phyloP scores from a whole-genome alignment of 208 protist species.

The Trypanosoma platydactyli region DNA sequence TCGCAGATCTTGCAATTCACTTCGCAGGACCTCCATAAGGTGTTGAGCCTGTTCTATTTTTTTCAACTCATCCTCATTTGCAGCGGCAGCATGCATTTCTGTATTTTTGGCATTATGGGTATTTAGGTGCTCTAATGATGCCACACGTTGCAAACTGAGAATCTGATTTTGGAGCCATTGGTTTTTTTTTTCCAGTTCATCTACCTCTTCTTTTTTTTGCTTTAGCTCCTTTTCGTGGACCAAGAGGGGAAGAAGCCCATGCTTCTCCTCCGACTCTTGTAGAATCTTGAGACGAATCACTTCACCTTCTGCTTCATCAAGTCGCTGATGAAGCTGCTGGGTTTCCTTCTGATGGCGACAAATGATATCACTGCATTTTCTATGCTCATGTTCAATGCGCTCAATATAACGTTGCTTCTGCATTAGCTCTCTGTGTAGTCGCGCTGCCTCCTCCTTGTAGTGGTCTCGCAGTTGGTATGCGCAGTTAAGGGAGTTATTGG shows the following conservation, averaged over 20 bases:
- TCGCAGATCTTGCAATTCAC: constrained; percentile 20
- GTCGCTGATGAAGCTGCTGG: constrained; percentile 26
- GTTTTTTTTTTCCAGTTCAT: constrained; percentile 17
- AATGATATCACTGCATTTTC: constrained; percentile 29
- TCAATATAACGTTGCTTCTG: constrained; percentile 39
- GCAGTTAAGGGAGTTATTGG: constrained; percentile 33
- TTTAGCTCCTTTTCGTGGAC: background rate
- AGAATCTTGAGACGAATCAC: constrained; percentile 5
- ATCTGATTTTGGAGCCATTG: constrained; percentile 15
- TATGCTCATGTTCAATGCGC: constrained; percentile 29
- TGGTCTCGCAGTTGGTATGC: constrained; percentile 58
- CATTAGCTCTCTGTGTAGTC: constrained; percentile 56
- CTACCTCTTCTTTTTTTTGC: constrained; percentile 1
- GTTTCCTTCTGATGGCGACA: constrained; percentile 26
- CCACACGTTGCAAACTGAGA: constrained; percentile 3
- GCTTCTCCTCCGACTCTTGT: constrained; percentile 6
- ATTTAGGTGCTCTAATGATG: constrained; percentile 12
- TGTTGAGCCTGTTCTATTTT: constrained; percentile 4
- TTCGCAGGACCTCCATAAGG: constrained; percentile 6
- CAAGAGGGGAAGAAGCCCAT: background rate
- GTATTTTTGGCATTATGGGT: background rate
- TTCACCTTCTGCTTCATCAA: constrained; percentile 32
- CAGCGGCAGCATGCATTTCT: background rate
- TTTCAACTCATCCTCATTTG: constrained; percentile 3
- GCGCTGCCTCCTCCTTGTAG: constrained; percentile 57